Evolutionary conservation across 2,329 filamentous ascomycete species (phyloP).

Genomic region (Hymenoscyphus albidus): DNA sequence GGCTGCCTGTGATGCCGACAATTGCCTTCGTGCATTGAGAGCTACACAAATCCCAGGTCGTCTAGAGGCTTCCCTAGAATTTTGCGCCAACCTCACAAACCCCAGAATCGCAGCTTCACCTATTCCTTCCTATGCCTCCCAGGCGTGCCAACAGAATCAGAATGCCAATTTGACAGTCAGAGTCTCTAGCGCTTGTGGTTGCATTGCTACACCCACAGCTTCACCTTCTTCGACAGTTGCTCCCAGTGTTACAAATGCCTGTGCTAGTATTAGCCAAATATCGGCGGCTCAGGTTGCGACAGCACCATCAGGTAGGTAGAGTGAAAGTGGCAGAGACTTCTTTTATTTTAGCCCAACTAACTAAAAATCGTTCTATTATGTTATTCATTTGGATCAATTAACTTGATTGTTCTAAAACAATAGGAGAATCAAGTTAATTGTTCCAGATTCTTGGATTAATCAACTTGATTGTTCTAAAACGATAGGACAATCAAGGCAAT

Average conservation of each 20-base stretch:
- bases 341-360: too few species aligned
- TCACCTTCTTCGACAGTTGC: constrained; percentile 11
- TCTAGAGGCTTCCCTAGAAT: constrained; percentile 34
- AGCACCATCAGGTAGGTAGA: constrained; percentile 23
- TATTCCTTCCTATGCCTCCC: constrained; percentile 20
- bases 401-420: too few species aligned
- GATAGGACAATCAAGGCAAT: too few species aligned
- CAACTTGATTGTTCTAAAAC: too few species aligned
- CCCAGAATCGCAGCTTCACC: constrained; percentile 9
- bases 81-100: constrained; percentile 33
- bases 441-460: too few species aligned
- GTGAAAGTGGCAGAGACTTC: neutral
- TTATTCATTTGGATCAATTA: too few species aligned
- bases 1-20: constrained; percentile 36
- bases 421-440: too few species aligned
- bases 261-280: constrained; percentile 29
- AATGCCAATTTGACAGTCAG: constrained; percentile 17
- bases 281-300: constrained; percentile 22
- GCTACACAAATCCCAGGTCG: constrained; percentile 36
- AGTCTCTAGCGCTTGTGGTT: constrained; percentile 25
- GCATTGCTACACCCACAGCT: constrained; percentile 17
- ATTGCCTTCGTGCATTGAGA: constrained; percentile 39
- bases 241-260: constrained; percentile 19
- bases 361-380: too few species aligned
- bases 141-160: constrained; percentile 19